phyloP scores from a whole-genome alignment of 192 early-diverging fungal species.

The Kickxella alabastrina region DNA sequence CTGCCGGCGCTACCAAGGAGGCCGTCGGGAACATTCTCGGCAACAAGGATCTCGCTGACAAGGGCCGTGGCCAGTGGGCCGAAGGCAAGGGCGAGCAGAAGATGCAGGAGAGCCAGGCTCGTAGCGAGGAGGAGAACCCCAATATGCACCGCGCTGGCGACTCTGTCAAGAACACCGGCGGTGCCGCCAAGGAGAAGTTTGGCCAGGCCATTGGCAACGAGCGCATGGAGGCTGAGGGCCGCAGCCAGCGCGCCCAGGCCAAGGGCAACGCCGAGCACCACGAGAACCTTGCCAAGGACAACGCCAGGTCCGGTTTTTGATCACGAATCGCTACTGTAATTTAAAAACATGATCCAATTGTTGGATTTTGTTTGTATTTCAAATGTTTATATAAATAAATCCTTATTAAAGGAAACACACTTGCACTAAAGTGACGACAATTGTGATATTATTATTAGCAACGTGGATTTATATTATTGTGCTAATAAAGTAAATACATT shows the following conservation, averaged over 20 bases:
- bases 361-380: no score
- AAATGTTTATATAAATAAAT: no score
- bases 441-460: no score
- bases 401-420: no score
- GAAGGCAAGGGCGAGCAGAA: conserved; percentile 17
- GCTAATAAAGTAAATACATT: no score
- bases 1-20: conserved; percentile 20
- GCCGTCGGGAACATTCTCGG: conserved; percentile 12
- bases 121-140: conserved; percentile 1
- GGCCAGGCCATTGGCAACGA: conserved; percentile 22
- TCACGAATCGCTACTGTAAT: no score
- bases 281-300: conserved; percentile 2
- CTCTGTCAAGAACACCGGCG: conserved; percentile 4
- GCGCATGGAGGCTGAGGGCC: conserved; percentile 10
- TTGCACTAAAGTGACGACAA: no score
- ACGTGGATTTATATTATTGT: no score
- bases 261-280: conserved; percentile 2
- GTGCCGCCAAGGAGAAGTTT: conserved; percentile 16
- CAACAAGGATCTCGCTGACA: conserved; percentile 6
- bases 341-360: background rate
- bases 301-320: background rate
- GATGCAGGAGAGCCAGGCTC: conserved; percentile 5
- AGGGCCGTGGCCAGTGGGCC: conserved; percentile 11
- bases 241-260: conserved; percentile 12
- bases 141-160: conserved; percentile 5